A percentile compares a stretch with the other conserved stretches of the same genome.
Conservation (phyloP, 1,284 basidiomycete genomes). For the Ceratobasidium sp. region DNA sequence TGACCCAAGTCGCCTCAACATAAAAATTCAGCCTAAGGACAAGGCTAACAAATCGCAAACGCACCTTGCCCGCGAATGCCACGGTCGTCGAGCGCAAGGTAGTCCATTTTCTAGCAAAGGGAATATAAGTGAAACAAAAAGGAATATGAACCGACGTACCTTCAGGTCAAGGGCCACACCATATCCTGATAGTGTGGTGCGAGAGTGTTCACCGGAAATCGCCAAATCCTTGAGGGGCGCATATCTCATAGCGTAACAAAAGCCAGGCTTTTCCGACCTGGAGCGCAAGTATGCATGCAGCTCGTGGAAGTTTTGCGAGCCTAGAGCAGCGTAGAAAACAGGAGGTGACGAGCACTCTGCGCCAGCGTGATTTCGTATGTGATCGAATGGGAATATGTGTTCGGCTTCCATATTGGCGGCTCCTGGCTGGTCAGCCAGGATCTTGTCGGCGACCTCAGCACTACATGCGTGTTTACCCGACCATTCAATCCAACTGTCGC, state of each 20-base stretch:
- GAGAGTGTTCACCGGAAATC: conserved; percentile 35
- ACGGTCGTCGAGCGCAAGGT: conserved; percentile 90
- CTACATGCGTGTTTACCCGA: conserved; percentile 79
- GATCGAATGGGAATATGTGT: conserved; percentile 70
- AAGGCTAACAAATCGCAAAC: not conserved
- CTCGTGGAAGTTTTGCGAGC: conserved; percentile 65
- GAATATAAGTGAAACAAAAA: not conserved
- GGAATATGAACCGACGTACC: conserved; percentile 1
- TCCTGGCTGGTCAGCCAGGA: conserved; percentile 48
- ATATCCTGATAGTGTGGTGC: conserved; percentile 78
- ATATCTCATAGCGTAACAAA: conserved; percentile 80
- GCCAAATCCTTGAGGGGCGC: conserved; percentile 54
- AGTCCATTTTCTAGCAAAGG: conserved; percentile 80
- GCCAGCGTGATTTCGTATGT: conserved; percentile 60
- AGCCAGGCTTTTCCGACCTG: conserved; percentile 51
- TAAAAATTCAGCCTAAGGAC: not conserved
- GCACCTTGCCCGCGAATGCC: conserved; percentile 45
- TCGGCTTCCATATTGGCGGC: not conserved
- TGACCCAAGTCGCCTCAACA: conserved; percentile 40
- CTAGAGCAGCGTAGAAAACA: conserved; percentile 74
- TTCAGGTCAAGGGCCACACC: conserved; percentile 93
- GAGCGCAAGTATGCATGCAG: conserved; percentile 70
- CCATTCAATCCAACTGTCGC: conserved; percentile 89
- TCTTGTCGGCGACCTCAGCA: conserved; percentile 63
- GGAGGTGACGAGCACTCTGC: conserved; percentile 56